A percentile compares a stretch with the other conserved stretches of the same genome.
These are phyloP conservation scores for Pinus tabuliformis DNA, from an alignment of 75 land plant genomes.

Conservation along the genomic window DNA sequence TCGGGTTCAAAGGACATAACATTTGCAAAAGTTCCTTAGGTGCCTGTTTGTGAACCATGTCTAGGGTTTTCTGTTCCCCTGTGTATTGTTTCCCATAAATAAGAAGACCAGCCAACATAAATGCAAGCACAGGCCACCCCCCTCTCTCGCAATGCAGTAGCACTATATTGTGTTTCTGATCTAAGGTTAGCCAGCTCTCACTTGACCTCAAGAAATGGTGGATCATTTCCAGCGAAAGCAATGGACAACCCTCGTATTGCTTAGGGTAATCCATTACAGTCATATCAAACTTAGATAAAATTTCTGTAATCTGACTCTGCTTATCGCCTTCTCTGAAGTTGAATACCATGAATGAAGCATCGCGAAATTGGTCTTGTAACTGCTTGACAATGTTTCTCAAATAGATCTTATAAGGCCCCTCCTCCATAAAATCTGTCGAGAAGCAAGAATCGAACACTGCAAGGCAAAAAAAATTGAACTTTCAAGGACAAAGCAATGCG, in stretches of 20 bases:
- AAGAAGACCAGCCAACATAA: slow-evolving; percentile 69
- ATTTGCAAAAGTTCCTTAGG: slow-evolving; percentile 57
- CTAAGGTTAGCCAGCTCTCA: slow-evolving; percentile 75
- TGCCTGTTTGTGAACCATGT: slow-evolving; percentile 63
- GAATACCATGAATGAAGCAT: slow-evolving; percentile 84
- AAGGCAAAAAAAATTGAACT: neutral
- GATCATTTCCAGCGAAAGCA: slow-evolving; percentile 74
- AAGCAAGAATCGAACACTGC: slow-evolving; percentile 70
- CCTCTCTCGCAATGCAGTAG: slow-evolving; percentile 81
- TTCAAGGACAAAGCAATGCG: no score
- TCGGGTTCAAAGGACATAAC: slow-evolving; percentile 58
- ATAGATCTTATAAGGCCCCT: slow-evolving; percentile 70
- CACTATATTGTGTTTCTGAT: slow-evolving; percentile 64
- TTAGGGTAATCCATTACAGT: slow-evolving; percentile 89
- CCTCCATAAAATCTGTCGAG: slow-evolving; percentile 72
- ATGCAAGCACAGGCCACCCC: slow-evolving; percentile 81
- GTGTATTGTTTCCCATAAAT: slow-evolving; percentile 59
- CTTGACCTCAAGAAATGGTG: slow-evolving; percentile 77
- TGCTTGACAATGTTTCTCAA: slow-evolving; percentile 70
- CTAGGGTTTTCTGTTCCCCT: slow-evolving; percentile 62
- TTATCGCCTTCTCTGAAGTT: slow-evolving; percentile 79
- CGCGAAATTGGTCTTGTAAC: slow-evolving; percentile 78
- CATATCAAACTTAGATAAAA: slow-evolving; percentile 76
- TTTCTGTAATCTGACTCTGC: slow-evolving; percentile 78
- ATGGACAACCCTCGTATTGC: slow-evolving; percentile 80